Base-by-base conservation (phyloP, 2,329 filamentous ascomycete species). In the Arthroderma sp. region DNA sequence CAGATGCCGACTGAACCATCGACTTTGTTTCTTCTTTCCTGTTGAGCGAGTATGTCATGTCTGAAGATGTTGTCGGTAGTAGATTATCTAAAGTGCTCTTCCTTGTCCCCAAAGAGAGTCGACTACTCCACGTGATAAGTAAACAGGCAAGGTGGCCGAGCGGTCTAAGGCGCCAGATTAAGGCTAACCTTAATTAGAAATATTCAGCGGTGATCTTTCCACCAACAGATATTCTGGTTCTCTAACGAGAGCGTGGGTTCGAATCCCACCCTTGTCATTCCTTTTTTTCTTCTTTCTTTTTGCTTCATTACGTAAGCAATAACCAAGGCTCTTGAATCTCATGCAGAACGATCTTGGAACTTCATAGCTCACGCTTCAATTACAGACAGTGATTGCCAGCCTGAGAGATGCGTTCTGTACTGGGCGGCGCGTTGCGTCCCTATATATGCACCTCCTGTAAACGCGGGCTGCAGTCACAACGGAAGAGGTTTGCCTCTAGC, bases 371-470 rank as follows among this genome's bases (percentile, higher is more conserved):
- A 17, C 15, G 21, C 21, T 4, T 47, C 41, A 25, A 44, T 23
- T 15, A 47, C 6, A 19, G 23, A 11, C 9, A 13, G 23, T 47
- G 23, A 47, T 25, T 11, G 13, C 2, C 9, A 9, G 17, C 25
- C 15, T n/a, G n/a, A 43, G 47, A 31, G 15, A 74, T 74, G 71
- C 70, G 70, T 49, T 60, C 66, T 41, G 63, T 72, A 56, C 55
- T 65, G 37, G 65, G 64, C 59, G 64, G 66, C 25, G 60, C 63
- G 8, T 56, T 73, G 43, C 69, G 71, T 55, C 66, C 70, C 15
- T 75, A 74, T 52, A 61, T 74, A 52, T 75, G 73, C 61, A 65
- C 67, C 9, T 72, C 71, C 52, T 76, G 73, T 59, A 65, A 68
- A 31, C 65, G 64, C 55, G 66, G 64, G 35, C 57, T 63, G 37